These are phyloP conservation scores for Penicillium cosmopolitanum DNA, from an alignment of 495 filamentous ascomycete species.

Conservation along the genomic window DNA sequence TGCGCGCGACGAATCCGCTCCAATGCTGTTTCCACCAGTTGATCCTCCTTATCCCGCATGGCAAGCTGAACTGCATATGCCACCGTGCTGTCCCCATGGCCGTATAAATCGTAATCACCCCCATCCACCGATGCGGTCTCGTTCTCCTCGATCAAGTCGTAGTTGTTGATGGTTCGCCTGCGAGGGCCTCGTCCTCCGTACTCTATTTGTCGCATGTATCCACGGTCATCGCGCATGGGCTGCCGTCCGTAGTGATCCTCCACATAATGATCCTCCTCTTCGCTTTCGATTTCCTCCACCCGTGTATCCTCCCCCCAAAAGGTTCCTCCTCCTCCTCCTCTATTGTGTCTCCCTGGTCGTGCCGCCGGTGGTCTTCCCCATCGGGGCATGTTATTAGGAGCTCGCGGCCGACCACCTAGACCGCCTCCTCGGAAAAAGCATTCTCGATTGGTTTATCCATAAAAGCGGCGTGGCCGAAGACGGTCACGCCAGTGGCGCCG, in stretches of 20 bases:
- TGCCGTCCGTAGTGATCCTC: conserved; percentile 62
- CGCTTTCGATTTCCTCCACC: conserved; percentile 74
- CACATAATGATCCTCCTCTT: conserved; percentile 65
- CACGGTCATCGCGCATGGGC: conserved; percentile 41
- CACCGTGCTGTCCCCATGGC: conserved; percentile 53
- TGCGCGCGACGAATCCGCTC: conserved; percentile 77
- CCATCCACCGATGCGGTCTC: conserved; percentile 51
- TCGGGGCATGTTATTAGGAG: conserved; percentile 92
- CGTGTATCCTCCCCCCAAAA: conserved; percentile 51
- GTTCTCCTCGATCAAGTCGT: conserved; percentile 48
- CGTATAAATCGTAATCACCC: conserved; percentile 58
- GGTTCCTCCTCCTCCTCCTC: conserved; percentile 58
- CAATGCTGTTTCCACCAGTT: conserved; percentile 72
- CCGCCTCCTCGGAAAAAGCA: conserved; percentile 99
- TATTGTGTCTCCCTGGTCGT: conserved; percentile 62
- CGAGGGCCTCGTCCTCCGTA: conserved; percentile 40
- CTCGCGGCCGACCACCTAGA: conserved; percentile 99
- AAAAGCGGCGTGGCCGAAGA: conserved; percentile 91
- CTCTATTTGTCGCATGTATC: conserved; percentile 32
- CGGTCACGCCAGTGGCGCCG: conserved; percentile 86
- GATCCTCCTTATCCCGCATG: conserved; percentile 69
- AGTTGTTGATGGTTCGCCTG: conserved; percentile 50
- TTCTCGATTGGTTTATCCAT: conserved; percentile 99
- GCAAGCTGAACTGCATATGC: conserved; percentile 56
- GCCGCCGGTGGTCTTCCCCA: conserved; percentile 98